phyloP scores from a whole-genome alignment of 2,329 filamentous ascomycete genomes.

The Sordariomycetes sp. region DNA sequence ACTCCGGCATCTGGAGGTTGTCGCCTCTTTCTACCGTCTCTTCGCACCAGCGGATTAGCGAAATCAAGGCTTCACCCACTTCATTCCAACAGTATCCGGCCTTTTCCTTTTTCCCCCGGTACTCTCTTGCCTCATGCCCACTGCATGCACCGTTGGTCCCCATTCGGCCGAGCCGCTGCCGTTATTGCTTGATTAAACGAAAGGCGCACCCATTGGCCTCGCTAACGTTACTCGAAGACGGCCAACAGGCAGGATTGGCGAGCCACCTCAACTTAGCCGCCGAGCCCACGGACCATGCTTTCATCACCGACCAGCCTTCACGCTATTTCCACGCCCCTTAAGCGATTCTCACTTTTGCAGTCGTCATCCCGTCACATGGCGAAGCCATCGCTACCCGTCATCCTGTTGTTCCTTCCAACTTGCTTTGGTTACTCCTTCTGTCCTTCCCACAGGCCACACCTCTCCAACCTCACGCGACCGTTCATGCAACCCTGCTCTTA shows the following conservation, averaged over 20 bases:
- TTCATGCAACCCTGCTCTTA: background rate
- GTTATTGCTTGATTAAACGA: background rate
- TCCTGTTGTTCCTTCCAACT: background rate
- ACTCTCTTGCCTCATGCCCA: too few relatives aligned
- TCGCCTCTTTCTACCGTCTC: background rate
- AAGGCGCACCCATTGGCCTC: background rate
- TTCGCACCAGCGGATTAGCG: background rate
- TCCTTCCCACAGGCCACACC: background rate
- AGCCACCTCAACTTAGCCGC: background rate
- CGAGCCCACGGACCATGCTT: background rate
- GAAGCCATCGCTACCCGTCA: background rate
- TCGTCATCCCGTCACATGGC: too few relatives aligned
- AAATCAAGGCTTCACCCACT: background rate
- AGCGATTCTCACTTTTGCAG: background rate
- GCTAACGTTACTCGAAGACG: background rate
- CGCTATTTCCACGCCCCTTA: background rate
- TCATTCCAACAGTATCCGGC: background rate
- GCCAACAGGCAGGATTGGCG: background rate
- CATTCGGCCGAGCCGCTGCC: too few relatives aligned
- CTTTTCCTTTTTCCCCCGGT: too few relatives aligned
- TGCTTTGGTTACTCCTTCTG: background rate
- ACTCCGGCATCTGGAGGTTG: background rate
- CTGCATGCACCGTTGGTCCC: background rate
- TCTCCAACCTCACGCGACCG: background rate
- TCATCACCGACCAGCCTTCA: background rate